phyloP scores from a whole-genome alignment of 352 stramenopile genomes.

The Discostella stelligera region DNA sequence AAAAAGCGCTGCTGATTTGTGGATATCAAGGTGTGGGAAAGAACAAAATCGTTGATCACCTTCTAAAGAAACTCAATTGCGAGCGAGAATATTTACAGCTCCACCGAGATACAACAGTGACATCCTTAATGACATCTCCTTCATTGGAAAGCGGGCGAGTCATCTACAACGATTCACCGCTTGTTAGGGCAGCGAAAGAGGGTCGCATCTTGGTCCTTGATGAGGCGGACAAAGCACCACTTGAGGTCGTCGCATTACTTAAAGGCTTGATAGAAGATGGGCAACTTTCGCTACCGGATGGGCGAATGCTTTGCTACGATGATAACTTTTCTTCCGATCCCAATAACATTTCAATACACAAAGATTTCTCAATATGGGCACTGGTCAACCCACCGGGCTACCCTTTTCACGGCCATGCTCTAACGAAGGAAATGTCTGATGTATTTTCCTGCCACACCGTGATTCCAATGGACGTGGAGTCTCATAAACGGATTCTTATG shows the following conservation, averaged over 20 bases:
- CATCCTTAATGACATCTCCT: conserved; percentile 89
- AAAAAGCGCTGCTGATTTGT: conserved; percentile 90
- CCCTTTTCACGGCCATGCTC: conserved; percentile 96
- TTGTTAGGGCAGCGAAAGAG: conserved; percentile 90
- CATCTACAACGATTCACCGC: conserved; percentile 90
- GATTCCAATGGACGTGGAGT: conserved; percentile 89
- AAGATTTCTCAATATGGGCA: conserved; percentile 91
- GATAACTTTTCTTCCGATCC: conserved; percentile 47
- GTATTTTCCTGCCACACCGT: conserved; percentile 91
- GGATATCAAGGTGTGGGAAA: conserved; percentile 95
- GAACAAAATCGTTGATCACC: conserved; percentile 91
- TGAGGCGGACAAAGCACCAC: conserved; percentile 94
- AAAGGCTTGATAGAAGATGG: conserved; percentile 95
- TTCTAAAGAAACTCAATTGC: conserved; percentile 88
- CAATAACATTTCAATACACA: conserved; percentile 89
- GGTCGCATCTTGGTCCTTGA: conserved; percentile 92
- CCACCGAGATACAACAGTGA: conserved; percentile 93
- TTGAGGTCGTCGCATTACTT: conserved; percentile 93
- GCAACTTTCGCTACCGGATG: conserved; percentile 90
- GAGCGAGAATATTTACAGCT: conserved; percentile 97
- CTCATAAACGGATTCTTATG: conserved; percentile 87
- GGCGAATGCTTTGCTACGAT: conserved; percentile 75
- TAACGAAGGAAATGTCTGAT: conserved; percentile 91
- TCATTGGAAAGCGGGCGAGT: conserved; percentile 88
- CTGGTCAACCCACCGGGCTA: conserved; percentile 94